Conservation (phyloP, 305 asterid genomes). For the Fraxinus baroniana region DNA sequence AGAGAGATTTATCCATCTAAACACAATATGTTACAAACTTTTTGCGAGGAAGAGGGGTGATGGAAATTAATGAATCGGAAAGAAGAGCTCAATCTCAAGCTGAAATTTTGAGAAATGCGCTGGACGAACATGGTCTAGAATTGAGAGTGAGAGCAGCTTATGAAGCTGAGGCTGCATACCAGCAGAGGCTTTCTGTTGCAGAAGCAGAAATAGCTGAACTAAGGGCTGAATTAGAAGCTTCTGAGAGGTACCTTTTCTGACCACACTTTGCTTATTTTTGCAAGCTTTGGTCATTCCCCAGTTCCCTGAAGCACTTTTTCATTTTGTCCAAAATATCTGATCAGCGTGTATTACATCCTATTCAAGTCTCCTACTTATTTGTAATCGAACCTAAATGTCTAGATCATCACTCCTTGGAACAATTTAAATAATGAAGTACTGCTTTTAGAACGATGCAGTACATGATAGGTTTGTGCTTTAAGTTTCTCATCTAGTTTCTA, state of each 20-base stretch:
- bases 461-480: slow-evolving; percentile 6
- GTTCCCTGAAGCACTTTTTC: background rate
- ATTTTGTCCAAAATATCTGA: background rate
- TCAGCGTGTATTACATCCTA: background rate
- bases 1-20: slow-evolving; percentile 14
- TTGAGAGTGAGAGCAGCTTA: slow-evolving; percentile 91
- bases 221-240: slow-evolving; percentile 75
- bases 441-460: background rate
- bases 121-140: slow-evolving; percentile 84
- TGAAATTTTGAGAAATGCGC: slow-evolving; percentile 67
- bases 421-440: background rate
- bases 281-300: slow-evolving; percentile 6
- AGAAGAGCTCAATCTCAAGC: slow-evolving; percentile 77
- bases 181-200: slow-evolving; percentile 81
- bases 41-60: slow-evolving; percentile 54
- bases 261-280: slow-evolving; percentile 13
- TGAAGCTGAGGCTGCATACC: slow-evolving; percentile 94
- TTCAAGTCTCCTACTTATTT: background rate
- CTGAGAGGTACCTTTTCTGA: slow-evolving; percentile 64
- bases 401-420: background rate
- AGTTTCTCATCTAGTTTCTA: slow-evolving; percentile 15
- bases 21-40: slow-evolving; percentile 15
- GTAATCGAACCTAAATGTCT: background rate
- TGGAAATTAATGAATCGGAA: slow-evolving; percentile 79
- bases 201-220: slow-evolving; percentile 82